A percentile compares a stretch with the other conserved stretches of the same genome.
These are phyloP conservation scores for Tilletiopsis washingtonensis DNA, from an alignment of 1,284 basidiomycete genomes.

Conservation along the genomic window DNA sequence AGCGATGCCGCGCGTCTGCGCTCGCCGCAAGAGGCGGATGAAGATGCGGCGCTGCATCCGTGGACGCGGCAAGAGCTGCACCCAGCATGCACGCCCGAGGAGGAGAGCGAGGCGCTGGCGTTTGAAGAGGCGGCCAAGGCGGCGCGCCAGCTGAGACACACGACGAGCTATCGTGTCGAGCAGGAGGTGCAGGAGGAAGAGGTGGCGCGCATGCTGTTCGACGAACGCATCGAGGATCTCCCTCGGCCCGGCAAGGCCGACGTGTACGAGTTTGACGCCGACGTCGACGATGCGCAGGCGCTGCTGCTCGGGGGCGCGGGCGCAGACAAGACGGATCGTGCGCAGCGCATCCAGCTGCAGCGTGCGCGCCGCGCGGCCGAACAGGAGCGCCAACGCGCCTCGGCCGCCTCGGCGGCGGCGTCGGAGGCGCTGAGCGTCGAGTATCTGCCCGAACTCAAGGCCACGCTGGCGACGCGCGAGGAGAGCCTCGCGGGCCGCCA, in stretches of 20 bases:
- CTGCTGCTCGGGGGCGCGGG: neutral
- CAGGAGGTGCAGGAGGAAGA: neutral
- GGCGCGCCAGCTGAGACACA: neutral
- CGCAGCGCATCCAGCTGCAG: neutral
- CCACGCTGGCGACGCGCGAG: neutral
- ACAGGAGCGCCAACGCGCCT: too few relatives aligned
- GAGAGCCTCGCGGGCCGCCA: too few relatives aligned
- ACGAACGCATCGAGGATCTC: conserved; percentile 1
- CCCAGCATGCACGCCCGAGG: neutral
- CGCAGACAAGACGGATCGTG: too few relatives aligned
- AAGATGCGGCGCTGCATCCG: conserved; percentile 17
- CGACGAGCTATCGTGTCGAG: neutral
- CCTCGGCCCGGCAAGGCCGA: neutral
- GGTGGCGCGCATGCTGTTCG: neutral
- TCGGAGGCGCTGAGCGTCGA: conserved; percentile 7
- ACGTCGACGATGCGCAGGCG: conserved; percentile 7
- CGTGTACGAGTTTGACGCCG: conserved; percentile 13
- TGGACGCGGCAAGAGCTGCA: too few relatives aligned
- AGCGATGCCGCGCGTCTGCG: conserved; percentile 4
- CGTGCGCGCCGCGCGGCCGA: neutral
- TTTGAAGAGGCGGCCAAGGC: neutral
- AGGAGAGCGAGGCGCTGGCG: neutral
- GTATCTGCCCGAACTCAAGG: neutral
- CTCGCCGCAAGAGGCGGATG: conserved; percentile 31
- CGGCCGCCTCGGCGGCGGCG: conserved; percentile 1